Conservation (phyloP, 495 filamentous ascomycete genomes). For the Delitschia confertaspora region DNA sequence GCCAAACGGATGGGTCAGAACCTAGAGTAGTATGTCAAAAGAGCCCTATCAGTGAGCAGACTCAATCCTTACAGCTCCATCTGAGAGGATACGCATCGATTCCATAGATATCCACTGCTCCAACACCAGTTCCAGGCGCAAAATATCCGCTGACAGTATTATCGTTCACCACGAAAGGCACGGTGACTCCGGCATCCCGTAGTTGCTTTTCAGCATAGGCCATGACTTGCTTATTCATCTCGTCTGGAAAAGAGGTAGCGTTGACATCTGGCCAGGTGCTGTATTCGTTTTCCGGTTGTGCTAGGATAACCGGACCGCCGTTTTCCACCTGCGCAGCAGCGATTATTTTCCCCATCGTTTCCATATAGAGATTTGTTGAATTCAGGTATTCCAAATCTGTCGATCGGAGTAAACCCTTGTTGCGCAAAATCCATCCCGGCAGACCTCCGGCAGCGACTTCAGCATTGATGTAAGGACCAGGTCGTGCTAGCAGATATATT, state of each 20-base stretch:
- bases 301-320: constrained; percentile 65
- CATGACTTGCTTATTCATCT: constrained; percentile 59
- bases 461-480: constrained; percentile 63
- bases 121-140: constrained; percentile 57
- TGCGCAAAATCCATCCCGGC: constrained; percentile 57
- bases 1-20: constrained; percentile 39
- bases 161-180: constrained; percentile 73
- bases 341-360: constrained; percentile 47
- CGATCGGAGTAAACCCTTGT: constrained; percentile 54
- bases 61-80: constrained; percentile 43
- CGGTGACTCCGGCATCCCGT: constrained; percentile 57
- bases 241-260: too few species aligned
- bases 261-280: constrained; percentile 31
- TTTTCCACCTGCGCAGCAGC: constrained; percentile 70
- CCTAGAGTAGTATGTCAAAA: too few species aligned
- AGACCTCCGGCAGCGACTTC: constrained; percentile 56
- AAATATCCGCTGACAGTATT: constrained; percentile 49
- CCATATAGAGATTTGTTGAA: constrained; percentile 48
- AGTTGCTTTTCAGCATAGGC: constrained; percentile 59
- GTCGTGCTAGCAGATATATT: constrained; percentile 65
- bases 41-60: too few species aligned
- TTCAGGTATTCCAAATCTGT: constrained; percentile 51
- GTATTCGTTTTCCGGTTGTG: constrained; percentile 78
- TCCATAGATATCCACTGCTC: constrained; percentile 71
- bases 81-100: constrained; percentile 59